Base-by-base conservation (phyloP, 1,139 yeast species). In the Ogataea hybrid region DNA sequence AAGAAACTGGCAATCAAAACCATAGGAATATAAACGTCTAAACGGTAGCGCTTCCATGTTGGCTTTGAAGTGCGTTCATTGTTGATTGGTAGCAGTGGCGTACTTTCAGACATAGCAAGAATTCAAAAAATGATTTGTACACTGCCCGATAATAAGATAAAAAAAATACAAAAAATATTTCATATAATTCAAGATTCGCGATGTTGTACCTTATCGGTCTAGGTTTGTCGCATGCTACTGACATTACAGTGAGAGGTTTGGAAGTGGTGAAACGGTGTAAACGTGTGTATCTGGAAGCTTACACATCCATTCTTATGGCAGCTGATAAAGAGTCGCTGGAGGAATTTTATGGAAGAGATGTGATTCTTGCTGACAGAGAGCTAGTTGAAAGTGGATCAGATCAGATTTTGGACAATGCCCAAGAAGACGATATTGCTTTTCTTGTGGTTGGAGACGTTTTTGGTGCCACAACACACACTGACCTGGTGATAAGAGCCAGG, bases 391-490 rank as follows among this genome's bases (percentile, higher is more conserved):
- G 82, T 38, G 95, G 94, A 5, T 80, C 94, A 21, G 97, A 90
- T 57, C 73, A 74, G 31, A 92, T 92, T 46, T 70, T 92, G 50
- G 81, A 71, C 21, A 83, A 78, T 43, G 97, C 95, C 1, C 79
- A 84, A 34, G 69, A 64, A 16, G 92, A 86, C 42, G 96, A 89
- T 60, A 75, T 92, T 60, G 97, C 97, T 1, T 89, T 92, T 57
- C 71, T 92, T 53, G 98, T 92, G 15, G 98, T 92, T 20, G 98
- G 98, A 29, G 98, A 92, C 62, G 96, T 95, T 27, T 90, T 88
- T 62, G 98, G 98, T 25, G 98, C 98, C 32, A 92, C 98, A 5
- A 92, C 98, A 0, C 98, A 92, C 64, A 88, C 97, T 0, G 98
- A 92, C 67, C 73, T 92, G 51, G 88, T 89, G 30, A 76, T 92